A percentile compares a stretch with the other conserved stretches of the same genome.
These are phyloP conservation scores for Selenicereus undatus DNA, from an alignment of 148 eudicot genomes.

Conservation along the genomic window DNA sequence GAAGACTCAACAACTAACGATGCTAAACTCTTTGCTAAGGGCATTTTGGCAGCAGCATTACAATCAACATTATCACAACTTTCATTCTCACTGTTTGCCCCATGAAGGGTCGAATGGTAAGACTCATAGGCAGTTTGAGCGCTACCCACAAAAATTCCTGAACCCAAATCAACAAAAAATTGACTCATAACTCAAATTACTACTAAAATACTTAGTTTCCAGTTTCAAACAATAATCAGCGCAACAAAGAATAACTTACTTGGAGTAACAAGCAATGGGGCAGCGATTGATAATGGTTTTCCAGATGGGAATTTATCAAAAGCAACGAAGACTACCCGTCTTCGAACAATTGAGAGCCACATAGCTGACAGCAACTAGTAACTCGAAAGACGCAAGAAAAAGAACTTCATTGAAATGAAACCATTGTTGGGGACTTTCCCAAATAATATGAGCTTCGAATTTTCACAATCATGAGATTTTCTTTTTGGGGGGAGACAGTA, in stretches of 20 bases:
- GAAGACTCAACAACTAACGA: conserved; percentile 58
- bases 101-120: conserved; percentile 17
- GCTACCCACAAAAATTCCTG: conserved; percentile 24
- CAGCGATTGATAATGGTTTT: not conserved
- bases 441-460: no score
- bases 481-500: no score
- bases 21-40: conserved; percentile 67
- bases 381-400: not conserved
- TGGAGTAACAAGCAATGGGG: conserved; percentile 8
- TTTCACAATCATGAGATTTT: no score
- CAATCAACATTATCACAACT: conserved; percentile 5
- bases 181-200: not conserved
- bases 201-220: not conserved
- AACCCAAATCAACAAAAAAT: conserved; percentile 7
- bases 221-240: not conserved
- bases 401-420: no score
- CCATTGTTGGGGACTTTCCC: no score
- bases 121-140: not conserved
- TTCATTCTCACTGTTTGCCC: conserved; percentile 6
- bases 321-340: not conserved
- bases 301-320: conserved; percentile 3
- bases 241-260: conserved; percentile 11
- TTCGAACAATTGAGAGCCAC: conserved; percentile 14
- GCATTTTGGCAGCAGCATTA: conserved; percentile 32
- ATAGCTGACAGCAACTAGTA: not conserved